These are phyloP conservation scores for Megacollybia marginata DNA, from an alignment of 768 basidiomycete genomes.

Conservation along the genomic window DNA sequence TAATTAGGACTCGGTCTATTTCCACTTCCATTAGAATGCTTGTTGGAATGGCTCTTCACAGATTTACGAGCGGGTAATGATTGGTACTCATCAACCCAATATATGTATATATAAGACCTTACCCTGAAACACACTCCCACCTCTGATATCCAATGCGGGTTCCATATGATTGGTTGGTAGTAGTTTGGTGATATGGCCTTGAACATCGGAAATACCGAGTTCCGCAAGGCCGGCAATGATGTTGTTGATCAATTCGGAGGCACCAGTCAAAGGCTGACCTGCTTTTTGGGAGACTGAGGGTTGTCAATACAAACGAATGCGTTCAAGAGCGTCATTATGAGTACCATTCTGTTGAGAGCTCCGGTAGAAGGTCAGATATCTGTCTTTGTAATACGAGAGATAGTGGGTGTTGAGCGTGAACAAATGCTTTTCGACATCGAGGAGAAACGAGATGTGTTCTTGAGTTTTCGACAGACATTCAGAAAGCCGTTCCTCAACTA, in stretches of 20 bases:
- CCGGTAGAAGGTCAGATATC: constrained; percentile 24
- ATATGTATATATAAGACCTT: too few species aligned
- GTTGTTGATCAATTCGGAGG: constrained; percentile 17
- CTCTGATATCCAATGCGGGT: constrained; percentile 51
- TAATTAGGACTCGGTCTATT: too few species aligned
- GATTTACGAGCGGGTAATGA: too few species aligned
- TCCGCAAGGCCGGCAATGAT: constrained; percentile 27
- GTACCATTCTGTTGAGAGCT: background rate
- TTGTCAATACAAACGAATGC: too few species aligned
- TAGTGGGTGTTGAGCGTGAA: constrained; percentile 15
- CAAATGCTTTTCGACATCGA: constrained; percentile 24
- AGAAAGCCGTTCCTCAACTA: background rate
- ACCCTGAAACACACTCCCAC: constrained; percentile 74
- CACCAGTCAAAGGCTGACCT: too few species aligned
- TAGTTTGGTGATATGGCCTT: constrained; percentile 40
- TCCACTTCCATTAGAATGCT: too few species aligned
- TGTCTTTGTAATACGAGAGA: constrained; percentile 17
- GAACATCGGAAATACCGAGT: constrained; percentile 30
- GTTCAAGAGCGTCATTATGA: background rate
- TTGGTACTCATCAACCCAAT: too few species aligned
- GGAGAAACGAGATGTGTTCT: constrained; percentile 23
- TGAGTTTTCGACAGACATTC: background rate
- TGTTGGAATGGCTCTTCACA: too few species aligned
- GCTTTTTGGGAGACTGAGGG: too few species aligned
- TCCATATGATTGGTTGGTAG: constrained; percentile 46